Base-by-base conservation (phyloP, 768 basidiomycete genomes). In the Boletus subcaerulescens region DNA sequence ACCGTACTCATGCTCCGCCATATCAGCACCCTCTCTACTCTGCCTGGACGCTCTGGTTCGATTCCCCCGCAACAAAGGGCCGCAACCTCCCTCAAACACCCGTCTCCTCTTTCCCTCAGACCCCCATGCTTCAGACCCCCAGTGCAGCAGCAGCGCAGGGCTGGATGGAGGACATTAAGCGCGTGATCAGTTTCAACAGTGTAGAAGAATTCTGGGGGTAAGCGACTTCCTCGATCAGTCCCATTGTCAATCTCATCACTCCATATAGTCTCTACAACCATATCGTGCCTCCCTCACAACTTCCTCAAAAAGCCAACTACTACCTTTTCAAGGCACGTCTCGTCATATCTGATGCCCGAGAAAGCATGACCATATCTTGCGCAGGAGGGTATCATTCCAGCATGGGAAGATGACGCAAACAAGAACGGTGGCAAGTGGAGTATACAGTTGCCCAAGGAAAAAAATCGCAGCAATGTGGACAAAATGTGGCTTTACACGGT, bases 191-290 rank as follows among this genome's bases (percentile, higher is more conserved):
- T 57, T 97, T 99, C 68, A 91, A 96, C 66, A 91, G 89, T 55
- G 97, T 99, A 18, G 97, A 99, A 75, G 96, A 98, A 73, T 99
- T 99, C 75, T 99, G 97, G 97, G 96, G 96, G 90, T 91, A 64
- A 64, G 87, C 77, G 22, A 5, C 36, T 52, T 18, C 41, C n/a
- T 53, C 35, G 38, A 55, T 33, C 32, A 17, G 38, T 22, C 38
- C 17, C 26, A 4, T n/a, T 17, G 15, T 31, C 33, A 13, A 26
- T 52, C 52, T 69, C 50, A 68, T 45, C 47, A n/a, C 44, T 32
- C 29, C 41, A 15, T 58, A 95, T 58, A 95, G 91, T 10, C 74
- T 97, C 59, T 95, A 97, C 76, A 97, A 98, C 74, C 97, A 98
- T 74, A 96, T 98, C 65, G 87, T 99, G 45, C 91, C 93, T 24